phyloP scores from a whole-genome alignment of 768 basidiomycete genomes.

The Cubamyces sp. region DNA sequence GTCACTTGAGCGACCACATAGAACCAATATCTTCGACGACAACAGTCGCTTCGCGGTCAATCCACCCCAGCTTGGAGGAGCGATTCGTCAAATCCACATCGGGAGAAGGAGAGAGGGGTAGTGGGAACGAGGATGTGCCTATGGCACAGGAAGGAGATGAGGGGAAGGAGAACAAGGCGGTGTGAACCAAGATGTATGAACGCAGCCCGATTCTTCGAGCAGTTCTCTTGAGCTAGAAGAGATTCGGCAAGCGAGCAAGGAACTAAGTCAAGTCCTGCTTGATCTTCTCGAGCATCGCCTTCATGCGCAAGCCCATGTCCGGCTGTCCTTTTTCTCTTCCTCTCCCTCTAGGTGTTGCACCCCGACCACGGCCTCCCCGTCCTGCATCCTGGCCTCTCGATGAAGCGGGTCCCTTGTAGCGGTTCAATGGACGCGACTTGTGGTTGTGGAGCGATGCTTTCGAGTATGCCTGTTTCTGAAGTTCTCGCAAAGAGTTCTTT shows the following conservation, averaged over 20 bases:
- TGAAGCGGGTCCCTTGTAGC: constrained; percentile 30
- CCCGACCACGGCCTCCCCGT: constrained; percentile 36
- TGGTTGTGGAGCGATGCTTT: constrained; percentile 58
- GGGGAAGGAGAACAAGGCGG: constrained; percentile 58
- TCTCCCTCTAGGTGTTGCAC: constrained; percentile 39
- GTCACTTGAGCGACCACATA: constrained; percentile 83
- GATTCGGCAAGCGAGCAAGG: not conserved
- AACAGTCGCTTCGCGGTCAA: constrained; percentile 43
- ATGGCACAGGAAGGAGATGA: constrained; percentile 40
- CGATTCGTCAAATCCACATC: constrained; percentile 62
- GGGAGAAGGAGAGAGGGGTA: constrained; percentile 29
- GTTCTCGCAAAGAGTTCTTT: constrained; percentile 55
- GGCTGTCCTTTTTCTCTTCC: constrained; percentile 54
- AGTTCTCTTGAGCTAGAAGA: not conserved
- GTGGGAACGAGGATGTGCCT: constrained; percentile 22
- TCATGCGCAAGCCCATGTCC: constrained; percentile 89
- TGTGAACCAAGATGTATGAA: constrained; percentile 10
- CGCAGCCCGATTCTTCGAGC: not conserved
- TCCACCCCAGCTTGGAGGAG: constrained; percentile 58
- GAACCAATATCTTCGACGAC: constrained; percentile 72
- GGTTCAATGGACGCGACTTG: constrained; percentile 49
- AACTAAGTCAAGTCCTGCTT: constrained; percentile 56
- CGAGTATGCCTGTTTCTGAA: constrained; percentile 66
- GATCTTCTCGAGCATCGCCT: constrained; percentile 84
- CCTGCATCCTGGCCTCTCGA: constrained; percentile 25